phyloP scores from a whole-genome alignment of 805 yeast genomes.

The Wickerhamiella kazuoi region DNA sequence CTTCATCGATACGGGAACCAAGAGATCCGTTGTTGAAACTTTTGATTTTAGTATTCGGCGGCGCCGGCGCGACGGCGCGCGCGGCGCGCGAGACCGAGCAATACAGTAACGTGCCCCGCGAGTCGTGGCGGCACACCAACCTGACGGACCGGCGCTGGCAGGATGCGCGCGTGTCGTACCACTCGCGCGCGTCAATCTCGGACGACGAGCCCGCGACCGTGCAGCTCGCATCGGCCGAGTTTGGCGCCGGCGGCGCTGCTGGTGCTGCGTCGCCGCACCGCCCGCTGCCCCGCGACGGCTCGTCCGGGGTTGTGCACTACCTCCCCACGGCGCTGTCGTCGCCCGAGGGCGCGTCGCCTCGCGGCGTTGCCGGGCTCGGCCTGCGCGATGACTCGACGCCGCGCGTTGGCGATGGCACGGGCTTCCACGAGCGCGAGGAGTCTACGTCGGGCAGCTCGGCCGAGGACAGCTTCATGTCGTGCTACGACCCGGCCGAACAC shows the following conservation, averaged over 20 bases:
- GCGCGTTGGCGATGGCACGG: not conserved
- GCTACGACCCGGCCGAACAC: not conserved
- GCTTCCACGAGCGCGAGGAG: not conserved
- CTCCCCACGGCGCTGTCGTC: slow-evolving; percentile 21
- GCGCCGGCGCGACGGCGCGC: slow-evolving; percentile 1
- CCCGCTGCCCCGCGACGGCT: slow-evolving; percentile 17
- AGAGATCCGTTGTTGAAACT: too few relatives aligned
- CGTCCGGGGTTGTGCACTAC: slow-evolving; percentile 18
- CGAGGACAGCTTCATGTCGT: not conserved
- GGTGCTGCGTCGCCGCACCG: not conserved
- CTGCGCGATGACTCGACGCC: not conserved
- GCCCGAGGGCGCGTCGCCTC: slow-evolving; percentile 1
- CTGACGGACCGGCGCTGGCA: slow-evolving; percentile 23
- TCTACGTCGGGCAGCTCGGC: not conserved
- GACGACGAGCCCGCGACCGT: slow-evolving; percentile 71
- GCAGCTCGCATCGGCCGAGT: slow-evolving; percentile 39
- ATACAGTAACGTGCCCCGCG: slow-evolving; percentile 24
- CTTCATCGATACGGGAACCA: too few relatives aligned
- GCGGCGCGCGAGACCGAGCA: slow-evolving; percentile 9
- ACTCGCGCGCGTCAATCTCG: slow-evolving; percentile 66
- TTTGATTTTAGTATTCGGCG: too few relatives aligned
- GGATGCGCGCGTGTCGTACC: slow-evolving; percentile 41
- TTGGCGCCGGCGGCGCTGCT: not conserved
- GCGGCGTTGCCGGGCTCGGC: too few relatives aligned
- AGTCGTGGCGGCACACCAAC: slow-evolving; percentile 42